Evolutionary conservation across 2,329 filamentous ascomycete genomes (phyloP).

Genomic region (Tympanopsis confertula): DNA sequence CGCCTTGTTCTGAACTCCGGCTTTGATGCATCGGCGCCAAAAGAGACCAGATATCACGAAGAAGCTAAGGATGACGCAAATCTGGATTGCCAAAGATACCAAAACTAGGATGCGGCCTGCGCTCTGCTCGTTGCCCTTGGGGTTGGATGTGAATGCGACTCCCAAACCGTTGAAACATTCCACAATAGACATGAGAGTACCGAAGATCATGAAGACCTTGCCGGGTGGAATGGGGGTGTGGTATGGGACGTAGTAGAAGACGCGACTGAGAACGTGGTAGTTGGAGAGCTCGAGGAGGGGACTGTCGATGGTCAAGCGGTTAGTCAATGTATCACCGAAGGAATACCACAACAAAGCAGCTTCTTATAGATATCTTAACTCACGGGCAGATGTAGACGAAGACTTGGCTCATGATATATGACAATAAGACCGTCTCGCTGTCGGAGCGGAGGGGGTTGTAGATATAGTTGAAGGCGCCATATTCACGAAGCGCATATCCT

Average conservation of each 20-base stretch:
- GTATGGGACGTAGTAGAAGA: conserved; percentile 51
- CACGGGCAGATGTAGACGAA: conserved; percentile 23
- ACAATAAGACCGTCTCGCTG: conserved; percentile 14
- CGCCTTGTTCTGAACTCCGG: conserved; percentile 5
- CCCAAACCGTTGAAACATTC: conserved; percentile 34
- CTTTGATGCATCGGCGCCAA: conserved; percentile 21
- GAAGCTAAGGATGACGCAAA: conserved; percentile 32
- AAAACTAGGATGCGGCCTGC: conserved; percentile 25
- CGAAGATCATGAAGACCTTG: conserved; percentile 32
- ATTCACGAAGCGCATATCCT: conserved; percentile 40
- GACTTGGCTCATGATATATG: conserved; percentile 30
- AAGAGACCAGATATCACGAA: conserved; percentile 28
- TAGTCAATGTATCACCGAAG: no score
- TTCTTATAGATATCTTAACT: conserved; percentile 8
- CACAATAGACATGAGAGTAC: conserved; percentile 28
- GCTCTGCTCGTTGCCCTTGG: conserved; percentile 14
- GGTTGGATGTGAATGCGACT: conserved; percentile 25
- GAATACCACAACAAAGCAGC: no score
- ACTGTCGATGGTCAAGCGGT: conserved; percentile 19
- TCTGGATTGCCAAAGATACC: conserved; percentile 30
- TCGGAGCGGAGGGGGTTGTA: conserved; percentile 12
- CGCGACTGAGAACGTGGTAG: conserved; percentile 50
- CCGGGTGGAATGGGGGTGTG: conserved; percentile 38
- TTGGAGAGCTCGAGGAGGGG: conserved; percentile 52
- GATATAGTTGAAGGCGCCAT: conserved; percentile 35